These are phyloP conservation scores for Cladophialophora bantiana DNA, from an alignment of 2,329 filamentous ascomycete genomes.

Conservation along the genomic window DNA sequence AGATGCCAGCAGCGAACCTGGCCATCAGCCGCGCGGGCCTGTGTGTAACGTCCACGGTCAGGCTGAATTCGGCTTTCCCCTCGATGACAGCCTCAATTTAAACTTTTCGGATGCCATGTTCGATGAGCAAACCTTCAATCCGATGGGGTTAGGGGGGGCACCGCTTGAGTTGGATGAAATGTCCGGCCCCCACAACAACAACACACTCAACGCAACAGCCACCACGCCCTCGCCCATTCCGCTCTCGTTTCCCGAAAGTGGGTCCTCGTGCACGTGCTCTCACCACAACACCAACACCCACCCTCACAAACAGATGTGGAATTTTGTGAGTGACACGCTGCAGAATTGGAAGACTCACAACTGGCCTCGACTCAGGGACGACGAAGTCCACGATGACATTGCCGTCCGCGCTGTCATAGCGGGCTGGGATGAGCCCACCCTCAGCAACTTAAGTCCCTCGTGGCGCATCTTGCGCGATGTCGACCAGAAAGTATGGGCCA, in stretches of 20 bases:
- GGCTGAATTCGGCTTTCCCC: conserved; percentile 5
- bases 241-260: conserved; percentile 13
- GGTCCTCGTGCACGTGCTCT: conserved; percentile 4
- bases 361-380: neutral
- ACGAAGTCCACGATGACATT: conserved; percentile 8
- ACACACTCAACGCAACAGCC: neutral
- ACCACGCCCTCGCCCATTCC: neutral
- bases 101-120: conserved; percentile 10
- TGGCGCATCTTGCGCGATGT: conserved; percentile 10
- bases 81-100: conserved; percentile 9
- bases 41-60: conserved; percentile 4
- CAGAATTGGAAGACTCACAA: conserved; percentile 12
- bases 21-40: neutral
- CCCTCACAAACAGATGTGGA: conserved; percentile 8
- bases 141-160: conserved; percentile 1
- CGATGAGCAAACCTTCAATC: conserved; percentile 14
- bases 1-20: neutral
- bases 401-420: conserved; percentile 14
- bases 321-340: conserved; percentile 7
- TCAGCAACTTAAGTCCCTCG: neutral
- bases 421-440: conserved; percentile 6
- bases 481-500: conserved; percentile 9
- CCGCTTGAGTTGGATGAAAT: conserved; percentile 5
- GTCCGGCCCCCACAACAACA: neutral
- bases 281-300: neutral